Percentiles rank a stretch among this genome's conserved stretches.
phyloP scores from a whole-genome alignment of 1,284 basidiomycete genomes.

The Cryptococcus maquisensis region DNA sequence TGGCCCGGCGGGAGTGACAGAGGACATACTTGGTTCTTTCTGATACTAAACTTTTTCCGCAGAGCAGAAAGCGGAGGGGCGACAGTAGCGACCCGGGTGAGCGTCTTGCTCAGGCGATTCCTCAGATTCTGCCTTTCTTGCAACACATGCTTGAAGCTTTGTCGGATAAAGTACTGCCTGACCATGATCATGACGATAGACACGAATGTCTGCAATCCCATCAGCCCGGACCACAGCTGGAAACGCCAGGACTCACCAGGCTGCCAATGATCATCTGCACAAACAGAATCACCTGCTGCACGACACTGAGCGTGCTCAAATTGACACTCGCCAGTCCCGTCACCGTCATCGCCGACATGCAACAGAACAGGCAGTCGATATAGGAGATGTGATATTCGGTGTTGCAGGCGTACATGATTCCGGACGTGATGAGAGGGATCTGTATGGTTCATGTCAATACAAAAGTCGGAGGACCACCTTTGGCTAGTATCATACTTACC shows the following conservation, averaged over 20 bases:
- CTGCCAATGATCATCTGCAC: conserved; percentile 47
- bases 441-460: conserved; percentile 10
- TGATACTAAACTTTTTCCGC: conserved; percentile 18
- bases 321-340: conserved; percentile 53
- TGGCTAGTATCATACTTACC: conserved; percentile 28
- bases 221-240: not conserved
- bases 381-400: conserved; percentile 48
- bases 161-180: conserved; percentile 62
- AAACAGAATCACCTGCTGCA: conserved; percentile 52
- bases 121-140: conserved; percentile 49
- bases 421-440: conserved; percentile 51
- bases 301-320: conserved; percentile 49
- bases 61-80: conserved; percentile 26
- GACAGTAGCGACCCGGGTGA: conserved; percentile 26
- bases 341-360: conserved; percentile 53
- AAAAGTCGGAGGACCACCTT: not conserved
- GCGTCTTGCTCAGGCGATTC: conserved; percentile 31
- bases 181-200: conserved; percentile 49
- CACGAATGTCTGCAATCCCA: conserved; percentile 30
- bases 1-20: not conserved
- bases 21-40: not conserved
- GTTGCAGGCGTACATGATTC: conserved; percentile 49
- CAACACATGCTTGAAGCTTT: conserved; percentile 66
- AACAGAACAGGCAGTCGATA: conserved; percentile 53
- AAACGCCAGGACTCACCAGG: conserved; percentile 29